These are phyloP conservation scores for Arabidopsis lyrata DNA, from an alignment of 441 rosid genomes.

Conservation along the genomic window DNA sequence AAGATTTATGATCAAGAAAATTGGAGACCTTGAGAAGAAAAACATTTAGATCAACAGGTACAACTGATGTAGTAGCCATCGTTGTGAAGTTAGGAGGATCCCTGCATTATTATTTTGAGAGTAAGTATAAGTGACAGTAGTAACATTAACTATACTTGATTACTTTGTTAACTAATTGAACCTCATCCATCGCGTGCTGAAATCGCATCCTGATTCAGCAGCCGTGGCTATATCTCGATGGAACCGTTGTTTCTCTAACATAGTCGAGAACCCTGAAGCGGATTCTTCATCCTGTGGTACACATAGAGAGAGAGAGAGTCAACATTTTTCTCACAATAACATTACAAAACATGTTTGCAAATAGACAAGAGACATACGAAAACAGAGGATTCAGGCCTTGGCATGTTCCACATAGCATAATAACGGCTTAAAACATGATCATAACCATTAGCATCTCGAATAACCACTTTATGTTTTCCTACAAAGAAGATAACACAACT, in stretches of 20 bases:
- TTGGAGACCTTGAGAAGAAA: constrained; percentile 45
- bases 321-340: background rate
- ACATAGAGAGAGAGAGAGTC: background rate
- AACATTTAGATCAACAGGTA: constrained; percentile 52
- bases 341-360: background rate
- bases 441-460: constrained; percentile 55
- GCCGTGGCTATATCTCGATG: constrained; percentile 75
- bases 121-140: background rate
- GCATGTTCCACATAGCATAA: constrained; percentile 92
- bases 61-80: constrained; percentile 69
- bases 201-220: constrained; percentile 96
- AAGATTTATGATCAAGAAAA: constrained; percentile 9
- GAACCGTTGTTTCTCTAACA: constrained; percentile 60
- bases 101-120: constrained; percentile 45
- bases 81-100: constrained; percentile 64
- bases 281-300: constrained; percentile 61
- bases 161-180: constrained; percentile 21
- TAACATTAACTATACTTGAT: background rate
- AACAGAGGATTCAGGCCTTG: constrained; percentile 83
- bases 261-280: constrained; percentile 61
- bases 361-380: constrained; percentile 51
- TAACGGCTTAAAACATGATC: constrained; percentile 72
- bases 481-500: constrained; percentile 11
- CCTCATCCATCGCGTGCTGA: constrained; percentile 97
- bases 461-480: constrained; percentile 72